A percentile compares a stretch with the other conserved stretches of the same genome.
Conservation (phyloP, 768 basidiomycete genomes). For the Dentipellis sp. region DNA sequence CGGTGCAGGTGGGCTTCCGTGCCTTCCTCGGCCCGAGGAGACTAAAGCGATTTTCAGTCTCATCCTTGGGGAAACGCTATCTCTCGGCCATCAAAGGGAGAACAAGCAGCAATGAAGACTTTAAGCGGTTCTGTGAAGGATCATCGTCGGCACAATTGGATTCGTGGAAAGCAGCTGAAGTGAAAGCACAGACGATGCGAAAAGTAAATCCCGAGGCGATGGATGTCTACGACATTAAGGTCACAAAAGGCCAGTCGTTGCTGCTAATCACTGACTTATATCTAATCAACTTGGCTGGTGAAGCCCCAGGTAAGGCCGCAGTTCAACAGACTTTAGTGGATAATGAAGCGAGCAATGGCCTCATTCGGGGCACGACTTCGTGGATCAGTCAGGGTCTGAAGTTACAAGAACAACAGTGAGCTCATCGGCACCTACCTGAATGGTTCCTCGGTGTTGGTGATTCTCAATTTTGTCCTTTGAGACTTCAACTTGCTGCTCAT, state of each 20-base stretch:
- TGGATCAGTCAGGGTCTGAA: neutral
- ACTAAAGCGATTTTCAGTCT: neutral
- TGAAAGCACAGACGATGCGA: neutral
- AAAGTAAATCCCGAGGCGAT: no score
- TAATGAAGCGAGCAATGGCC: neutral
- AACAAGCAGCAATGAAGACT: neutral
- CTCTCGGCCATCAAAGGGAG: neutral
- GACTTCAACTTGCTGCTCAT: neutral
- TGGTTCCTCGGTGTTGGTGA: no score
- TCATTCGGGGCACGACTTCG: neutral
- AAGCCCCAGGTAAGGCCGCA: neutral
- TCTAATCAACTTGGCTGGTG: no score
- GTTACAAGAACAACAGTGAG: constrained; percentile 2
- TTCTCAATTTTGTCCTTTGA: neutral
- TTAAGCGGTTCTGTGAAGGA: neutral
- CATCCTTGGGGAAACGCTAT: neutral
- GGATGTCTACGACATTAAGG: no score
- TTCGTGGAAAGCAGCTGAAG: neutral
- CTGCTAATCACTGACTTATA: no score
- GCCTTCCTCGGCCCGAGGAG: neutral
- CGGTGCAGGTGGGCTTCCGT: neutral
- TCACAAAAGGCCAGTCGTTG: no score
- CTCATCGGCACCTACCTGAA: no score
- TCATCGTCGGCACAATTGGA: neutral
- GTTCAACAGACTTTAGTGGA: neutral